phyloP scores from a whole-genome alignment of 495 filamentous ascomycete species.

The Penicillium diatomitis region DNA sequence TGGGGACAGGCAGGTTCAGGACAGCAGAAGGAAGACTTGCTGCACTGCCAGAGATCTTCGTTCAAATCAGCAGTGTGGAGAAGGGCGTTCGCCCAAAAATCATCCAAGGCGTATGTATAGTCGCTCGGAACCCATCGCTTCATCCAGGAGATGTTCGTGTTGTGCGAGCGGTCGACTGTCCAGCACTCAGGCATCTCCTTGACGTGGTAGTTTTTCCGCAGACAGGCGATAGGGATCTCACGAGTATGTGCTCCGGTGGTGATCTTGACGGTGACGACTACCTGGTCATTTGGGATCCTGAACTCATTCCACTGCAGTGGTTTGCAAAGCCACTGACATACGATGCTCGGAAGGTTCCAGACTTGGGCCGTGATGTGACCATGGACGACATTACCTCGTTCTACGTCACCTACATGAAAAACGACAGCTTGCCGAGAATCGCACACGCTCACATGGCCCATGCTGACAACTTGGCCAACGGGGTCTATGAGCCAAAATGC shows the following conservation, averaged over 20 bases:
- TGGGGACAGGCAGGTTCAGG: background rate
- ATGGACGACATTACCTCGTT: constrained; percentile 67
- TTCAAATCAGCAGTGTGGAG: constrained; percentile 58
- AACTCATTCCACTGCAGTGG: constrained; percentile 61
- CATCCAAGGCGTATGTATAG: constrained; percentile 68
- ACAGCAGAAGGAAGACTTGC: constrained; percentile 29
- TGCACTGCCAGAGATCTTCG: constrained; percentile 75
- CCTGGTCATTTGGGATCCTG: constrained; percentile 83
- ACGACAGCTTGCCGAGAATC: constrained; percentile 70
- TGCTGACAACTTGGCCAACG: constrained; percentile 53
- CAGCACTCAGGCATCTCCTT: constrained; percentile 60
- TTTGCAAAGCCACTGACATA: constrained; percentile 71
- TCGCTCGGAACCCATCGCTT: constrained; percentile 89
- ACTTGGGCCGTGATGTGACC: constrained; percentile 48
- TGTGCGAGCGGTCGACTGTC: constrained; percentile 72
- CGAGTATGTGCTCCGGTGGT: constrained; percentile 92
- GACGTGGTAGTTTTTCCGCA: constrained; percentile 84
- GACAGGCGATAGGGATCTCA: constrained; percentile 72
- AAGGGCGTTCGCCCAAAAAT: constrained; percentile 46
- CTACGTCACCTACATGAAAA: constrained; percentile 92
- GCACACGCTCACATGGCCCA: constrained; percentile 76
- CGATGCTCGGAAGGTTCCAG: constrained; percentile 38
- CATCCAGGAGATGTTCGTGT: constrained; percentile 91
- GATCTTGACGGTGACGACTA: constrained; percentile 97
- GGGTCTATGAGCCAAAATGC: constrained; percentile 64